A percentile compares a stretch with the other conserved stretches of the same genome.
Conservation (phyloP, 2,329 filamentous ascomycete species). For the Epichloe baconii region DNA sequence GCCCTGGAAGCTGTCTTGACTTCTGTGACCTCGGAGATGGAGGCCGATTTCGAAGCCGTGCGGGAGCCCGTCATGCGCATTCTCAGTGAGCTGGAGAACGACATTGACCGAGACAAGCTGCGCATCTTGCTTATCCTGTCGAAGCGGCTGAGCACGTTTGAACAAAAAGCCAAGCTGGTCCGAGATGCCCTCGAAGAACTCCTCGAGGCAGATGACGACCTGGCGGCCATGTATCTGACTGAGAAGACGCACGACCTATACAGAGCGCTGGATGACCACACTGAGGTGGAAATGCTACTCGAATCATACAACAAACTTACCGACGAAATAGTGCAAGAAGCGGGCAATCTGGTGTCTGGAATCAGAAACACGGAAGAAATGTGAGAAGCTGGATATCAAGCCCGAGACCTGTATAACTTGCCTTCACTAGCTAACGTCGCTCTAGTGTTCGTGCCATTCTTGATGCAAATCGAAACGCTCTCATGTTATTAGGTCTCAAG, state of each 20-base stretch:
- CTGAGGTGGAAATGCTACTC: slow-evolving; percentile 90
- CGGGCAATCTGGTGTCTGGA: slow-evolving; percentile 80
- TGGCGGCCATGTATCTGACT: slow-evolving; percentile 88
- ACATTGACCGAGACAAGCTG: slow-evolving; percentile 90
- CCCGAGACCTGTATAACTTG: too few species aligned
- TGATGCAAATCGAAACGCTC: slow-evolving; percentile 92
- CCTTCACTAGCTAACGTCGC: slow-evolving; percentile 12
- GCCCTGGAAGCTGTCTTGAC: slow-evolving; percentile 91
- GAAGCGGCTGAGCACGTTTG: slow-evolving; percentile 91
- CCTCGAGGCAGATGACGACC: slow-evolving; percentile 88
- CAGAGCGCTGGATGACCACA: slow-evolving; percentile 74
- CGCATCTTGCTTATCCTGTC: slow-evolving; percentile 83
- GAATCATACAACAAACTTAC: slow-evolving; percentile 97
- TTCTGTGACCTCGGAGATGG: slow-evolving; percentile 80
- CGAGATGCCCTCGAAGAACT: slow-evolving; percentile 91
- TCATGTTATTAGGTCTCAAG: slow-evolving; percentile 94
- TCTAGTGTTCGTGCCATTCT: slow-evolving; percentile 83
- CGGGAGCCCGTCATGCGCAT: slow-evolving; percentile 85
- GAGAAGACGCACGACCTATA: slow-evolving; percentile 67
- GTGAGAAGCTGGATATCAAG: slow-evolving; percentile 39
- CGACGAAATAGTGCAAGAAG: slow-evolving; percentile 94
- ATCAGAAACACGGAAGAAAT: slow-evolving; percentile 98
- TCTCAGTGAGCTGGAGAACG: slow-evolving; percentile 81
- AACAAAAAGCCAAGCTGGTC: slow-evolving; percentile 90
- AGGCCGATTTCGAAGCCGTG: slow-evolving; percentile 89